These are phyloP conservation scores for Dendrobium nobile DNA, from an alignment of 106 monocot genomes.

Conservation along the genomic window DNA sequence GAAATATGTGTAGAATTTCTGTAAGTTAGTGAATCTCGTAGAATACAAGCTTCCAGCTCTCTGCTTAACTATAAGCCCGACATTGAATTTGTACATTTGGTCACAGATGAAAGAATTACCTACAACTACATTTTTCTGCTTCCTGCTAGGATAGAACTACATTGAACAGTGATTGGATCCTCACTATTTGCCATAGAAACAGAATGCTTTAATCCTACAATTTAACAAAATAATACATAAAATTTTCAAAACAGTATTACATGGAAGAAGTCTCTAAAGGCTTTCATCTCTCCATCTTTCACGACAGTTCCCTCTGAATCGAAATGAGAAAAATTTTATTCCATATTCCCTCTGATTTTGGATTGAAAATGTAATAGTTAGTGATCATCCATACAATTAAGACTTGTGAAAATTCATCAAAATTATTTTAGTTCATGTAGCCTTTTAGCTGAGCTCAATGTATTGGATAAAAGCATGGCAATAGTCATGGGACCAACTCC, in stretches of 20 bases:
- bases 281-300: neutral
- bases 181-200: too few relatives aligned
- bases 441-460: slow-evolving; percentile 74
- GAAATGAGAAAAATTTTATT: neutral
- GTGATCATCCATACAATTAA: neutral
- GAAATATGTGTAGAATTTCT: too few relatives aligned
- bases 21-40: too few relatives aligned
- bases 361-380: neutral
- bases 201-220: neutral
- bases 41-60: too few relatives aligned
- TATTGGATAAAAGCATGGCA: slow-evolving; percentile 90
- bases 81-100: too few relatives aligned
- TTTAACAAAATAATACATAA: neutral
- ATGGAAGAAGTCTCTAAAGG: neutral
- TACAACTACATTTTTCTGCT: too few relatives aligned
- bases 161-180: too few relatives aligned
- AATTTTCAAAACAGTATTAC: neutral
- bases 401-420: neutral
- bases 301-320: neutral
- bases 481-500: slow-evolving; percentile 98
- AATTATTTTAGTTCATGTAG: slow-evolving; percentile 55
- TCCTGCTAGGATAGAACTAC: too few relatives aligned
- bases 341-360: neutral
- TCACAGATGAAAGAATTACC: too few relatives aligned
- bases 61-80: too few relatives aligned